Percentiles rank a stretch among this genome's conserved stretches.
These are phyloP conservation scores for Acidiella bohemica DNA, from an alignment of 495 filamentous ascomycete species.

Conservation along the genomic window DNA sequence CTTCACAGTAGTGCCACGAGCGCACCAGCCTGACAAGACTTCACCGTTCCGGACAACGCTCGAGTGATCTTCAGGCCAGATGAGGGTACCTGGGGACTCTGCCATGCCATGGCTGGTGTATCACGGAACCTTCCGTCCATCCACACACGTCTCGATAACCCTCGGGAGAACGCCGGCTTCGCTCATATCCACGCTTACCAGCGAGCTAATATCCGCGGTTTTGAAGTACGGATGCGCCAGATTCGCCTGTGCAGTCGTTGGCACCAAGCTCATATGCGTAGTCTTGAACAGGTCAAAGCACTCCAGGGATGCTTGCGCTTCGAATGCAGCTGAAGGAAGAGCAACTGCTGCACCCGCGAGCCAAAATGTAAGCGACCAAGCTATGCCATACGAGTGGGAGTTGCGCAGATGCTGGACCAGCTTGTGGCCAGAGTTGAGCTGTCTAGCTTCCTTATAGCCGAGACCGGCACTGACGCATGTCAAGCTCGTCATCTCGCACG, in stretches of 20 bases:
- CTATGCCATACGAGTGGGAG: slow-evolving; percentile 31
- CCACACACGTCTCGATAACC: slow-evolving; percentile 24
- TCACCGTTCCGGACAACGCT: slow-evolving; percentile 6
- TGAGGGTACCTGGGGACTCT: slow-evolving; percentile 17
- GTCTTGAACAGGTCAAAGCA: slow-evolving; percentile 24
- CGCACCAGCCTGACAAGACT: slow-evolving; percentile 21
- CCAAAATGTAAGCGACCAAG: slow-evolving; percentile 26
- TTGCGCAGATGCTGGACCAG: slow-evolving; percentile 27
- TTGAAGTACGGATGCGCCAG: slow-evolving; percentile 19
- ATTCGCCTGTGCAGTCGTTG: slow-evolving; percentile 29
- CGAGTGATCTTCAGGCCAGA: slow-evolving; percentile 18
- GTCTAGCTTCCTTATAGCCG: slow-evolving; percentile 11
- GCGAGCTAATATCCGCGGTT: slow-evolving; percentile 16
- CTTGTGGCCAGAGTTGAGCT: slow-evolving; percentile 15
- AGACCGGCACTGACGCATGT: slow-evolving; percentile 12
- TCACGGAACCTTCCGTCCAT: slow-evolving; percentile 24
- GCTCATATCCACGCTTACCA: slow-evolving; percentile 24
- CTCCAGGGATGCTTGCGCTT: slow-evolving; percentile 24
- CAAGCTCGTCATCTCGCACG: slow-evolving; percentile 22
- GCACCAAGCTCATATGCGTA: slow-evolving; percentile 27
- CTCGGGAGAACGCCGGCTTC: slow-evolving; percentile 25
- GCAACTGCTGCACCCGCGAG: slow-evolving; percentile 27
- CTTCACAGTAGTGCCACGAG: slow-evolving; percentile 26
- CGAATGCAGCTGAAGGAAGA: slow-evolving; percentile 25
- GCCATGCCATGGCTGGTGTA: slow-evolving; percentile 32